phyloP scores from a whole-genome alignment of 139 green algal genomes.

The Chlorella sp. region DNA sequence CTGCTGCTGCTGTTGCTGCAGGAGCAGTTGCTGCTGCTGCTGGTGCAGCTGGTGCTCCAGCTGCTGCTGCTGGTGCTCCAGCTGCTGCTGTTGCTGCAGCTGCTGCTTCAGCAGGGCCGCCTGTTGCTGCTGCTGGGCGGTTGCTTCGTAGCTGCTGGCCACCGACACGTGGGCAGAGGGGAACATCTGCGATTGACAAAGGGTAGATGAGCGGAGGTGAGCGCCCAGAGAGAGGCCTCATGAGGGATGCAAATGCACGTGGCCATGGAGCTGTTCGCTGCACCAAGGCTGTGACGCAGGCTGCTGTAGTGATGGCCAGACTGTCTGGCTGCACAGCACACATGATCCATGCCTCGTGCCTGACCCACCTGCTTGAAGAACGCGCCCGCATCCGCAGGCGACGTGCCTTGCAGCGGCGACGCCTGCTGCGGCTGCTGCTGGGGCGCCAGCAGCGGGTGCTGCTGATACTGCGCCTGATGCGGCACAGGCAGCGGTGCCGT shows the following conservation, averaged over 20 bases:
- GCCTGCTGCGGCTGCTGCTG: conserved; percentile 4
- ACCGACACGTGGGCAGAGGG: conserved; percentile 37
- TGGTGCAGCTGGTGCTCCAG: background rate
- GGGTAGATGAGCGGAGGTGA: no score
- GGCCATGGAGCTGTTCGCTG: no score
- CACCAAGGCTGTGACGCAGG: no score
- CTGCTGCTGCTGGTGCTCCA: conserved; percentile 5
- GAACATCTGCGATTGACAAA: conserved; percentile 5
- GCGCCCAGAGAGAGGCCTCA: no score
- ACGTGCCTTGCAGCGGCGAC: background rate
- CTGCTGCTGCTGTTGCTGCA: background rate
- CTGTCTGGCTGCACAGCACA: no score
- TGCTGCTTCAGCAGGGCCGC: background rate
- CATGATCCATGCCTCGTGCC: no score
- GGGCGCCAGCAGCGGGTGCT: background rate
- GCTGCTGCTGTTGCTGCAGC: conserved; percentile 13
- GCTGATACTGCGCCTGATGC: background rate
- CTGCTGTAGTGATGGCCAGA: no score
- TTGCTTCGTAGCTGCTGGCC: conserved; percentile 10
- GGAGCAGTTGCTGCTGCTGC: background rate
- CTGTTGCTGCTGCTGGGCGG: conserved; percentile 3
- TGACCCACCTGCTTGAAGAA: conserved; percentile 42
- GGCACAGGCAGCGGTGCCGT: background rate
- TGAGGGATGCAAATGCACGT: no score
- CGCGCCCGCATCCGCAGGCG: conserved; percentile 18